These are phyloP conservation scores for Neofusicoccum sp. DNA, from an alignment of 2,329 filamentous ascomycete genomes.

Conservation along the genomic window DNA sequence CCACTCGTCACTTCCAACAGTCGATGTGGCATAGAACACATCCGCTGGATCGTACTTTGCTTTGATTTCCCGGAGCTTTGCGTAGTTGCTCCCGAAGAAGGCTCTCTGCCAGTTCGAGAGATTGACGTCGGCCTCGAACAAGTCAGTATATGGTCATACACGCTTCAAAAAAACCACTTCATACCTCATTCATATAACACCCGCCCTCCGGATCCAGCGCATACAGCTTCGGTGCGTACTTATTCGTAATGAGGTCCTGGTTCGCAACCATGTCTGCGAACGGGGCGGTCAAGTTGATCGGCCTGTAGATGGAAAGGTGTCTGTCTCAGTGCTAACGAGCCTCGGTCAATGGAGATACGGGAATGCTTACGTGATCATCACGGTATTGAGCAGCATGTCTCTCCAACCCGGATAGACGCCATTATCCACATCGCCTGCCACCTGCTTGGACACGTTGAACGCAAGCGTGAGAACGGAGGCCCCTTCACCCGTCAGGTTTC, in stretches of 20 bases:
- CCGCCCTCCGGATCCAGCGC: constrained; percentile 24
- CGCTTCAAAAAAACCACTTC: too few species aligned
- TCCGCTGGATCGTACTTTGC: constrained; percentile 28
- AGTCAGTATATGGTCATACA: constrained; percentile 10
- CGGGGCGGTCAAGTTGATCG: constrained; percentile 6
- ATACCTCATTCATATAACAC: constrained; percentile 27
- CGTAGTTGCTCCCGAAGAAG: constrained; percentile 32
- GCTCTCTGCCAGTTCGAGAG: constrained; percentile 30
- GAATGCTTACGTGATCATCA: not conserved
- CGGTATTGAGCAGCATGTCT: not conserved
- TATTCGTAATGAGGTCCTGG: not conserved
- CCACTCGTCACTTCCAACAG: constrained; percentile 32
- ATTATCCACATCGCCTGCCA: constrained; percentile 19
- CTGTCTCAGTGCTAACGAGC: not conserved
- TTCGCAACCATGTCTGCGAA: constrained; percentile 24
- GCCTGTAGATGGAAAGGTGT: not conserved
- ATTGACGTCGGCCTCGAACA: constrained; percentile 34
- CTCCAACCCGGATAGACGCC: not conserved
- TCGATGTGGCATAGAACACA: constrained; percentile 28
- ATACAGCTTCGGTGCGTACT: constrained; percentile 21
- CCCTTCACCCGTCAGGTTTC: not conserved
- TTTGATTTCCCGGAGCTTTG: constrained; percentile 27
- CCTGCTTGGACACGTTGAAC: constrained; percentile 25
- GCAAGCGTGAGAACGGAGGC: constrained; percentile 4
- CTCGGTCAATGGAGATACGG: not conserved